Percentiles rank a stretch among this genome's conserved stretches.
Conservation (phyloP, 2,329 filamentous ascomycete genomes). For the Xylariaceae sp. region DNA sequence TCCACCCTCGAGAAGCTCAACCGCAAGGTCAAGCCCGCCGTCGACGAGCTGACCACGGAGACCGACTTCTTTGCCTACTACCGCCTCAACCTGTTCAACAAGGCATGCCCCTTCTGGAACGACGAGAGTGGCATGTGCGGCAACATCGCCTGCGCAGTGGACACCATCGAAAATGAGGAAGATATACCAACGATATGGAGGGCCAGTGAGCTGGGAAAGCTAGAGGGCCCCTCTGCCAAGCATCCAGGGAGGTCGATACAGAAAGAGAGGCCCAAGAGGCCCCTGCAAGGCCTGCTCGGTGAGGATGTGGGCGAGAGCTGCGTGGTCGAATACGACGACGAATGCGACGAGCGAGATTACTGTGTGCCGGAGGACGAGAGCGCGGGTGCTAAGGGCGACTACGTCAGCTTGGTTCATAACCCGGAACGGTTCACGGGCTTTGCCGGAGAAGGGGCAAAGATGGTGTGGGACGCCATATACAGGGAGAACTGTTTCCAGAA, state of each 20-base stretch:
- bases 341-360: constrained; percentile 94
- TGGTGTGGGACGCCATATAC: constrained; percentile 96
- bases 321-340: constrained; percentile 94
- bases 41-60: constrained; percentile 73
- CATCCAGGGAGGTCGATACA: constrained; percentile 75
- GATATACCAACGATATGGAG: constrained; percentile 91
- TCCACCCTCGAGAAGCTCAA: constrained; percentile 83
- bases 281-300: constrained; percentile 75
- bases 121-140: constrained; percentile 92
- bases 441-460: constrained; percentile 70
- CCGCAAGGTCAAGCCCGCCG: constrained; percentile 61
- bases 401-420: constrained; percentile 88
- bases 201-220: constrained; percentile 81
- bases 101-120: constrained; percentile 91
- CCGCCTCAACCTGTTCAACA: constrained; percentile 88
- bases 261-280: constrained; percentile 60
- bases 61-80: constrained; percentile 99
- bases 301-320: constrained; percentile 89
- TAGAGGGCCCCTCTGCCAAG: constrained; percentile 83
- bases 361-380: constrained; percentile 94
- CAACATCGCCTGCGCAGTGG: constrained; percentile 92
- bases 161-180: constrained; percentile 89
- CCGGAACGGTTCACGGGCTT: constrained; percentile 96
- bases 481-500: constrained; percentile 90
- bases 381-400: constrained; percentile 80